Evolutionary conservation across 441 rosid genomes (phyloP).

Genomic region (Pelargonium cotyledonis): DNA sequence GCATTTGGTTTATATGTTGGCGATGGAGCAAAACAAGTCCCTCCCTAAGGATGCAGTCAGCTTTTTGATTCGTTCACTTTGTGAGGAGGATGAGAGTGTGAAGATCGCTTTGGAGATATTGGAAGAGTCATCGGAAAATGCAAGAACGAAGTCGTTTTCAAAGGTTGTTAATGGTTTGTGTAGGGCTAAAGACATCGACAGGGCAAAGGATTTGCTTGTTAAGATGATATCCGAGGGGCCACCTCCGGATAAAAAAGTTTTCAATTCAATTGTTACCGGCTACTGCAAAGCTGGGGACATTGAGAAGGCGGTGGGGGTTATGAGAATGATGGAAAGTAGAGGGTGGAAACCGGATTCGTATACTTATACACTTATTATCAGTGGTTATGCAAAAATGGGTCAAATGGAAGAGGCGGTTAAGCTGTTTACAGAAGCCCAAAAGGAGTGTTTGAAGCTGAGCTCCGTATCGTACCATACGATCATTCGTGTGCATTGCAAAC

Average conservation of each 20-base stretch:
- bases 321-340: conserved; percentile 59
- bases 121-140: conserved; percentile 41
- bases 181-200: conserved; percentile 51
- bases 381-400: too few species aligned
- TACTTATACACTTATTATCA: too few species aligned
- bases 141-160: conserved; percentile 56
- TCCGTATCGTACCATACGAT: too few species aligned
- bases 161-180: conserved; percentile 60
- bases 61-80: conserved; percentile 45
- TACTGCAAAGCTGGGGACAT: conserved; percentile 56
- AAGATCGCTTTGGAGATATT: conserved; percentile 50
- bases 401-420: too few species aligned
- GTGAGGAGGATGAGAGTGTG: conserved; percentile 49
- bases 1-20: conserved; percentile 41
- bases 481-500: too few species aligned
- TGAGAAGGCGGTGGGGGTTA: conserved; percentile 45
- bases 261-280: conserved; percentile 48
- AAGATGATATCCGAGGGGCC: conserved; percentile 76
- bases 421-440: too few species aligned
- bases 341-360: conserved; percentile 60
- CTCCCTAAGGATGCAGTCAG: conserved; percentile 42
- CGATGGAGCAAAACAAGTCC: conserved; percentile 39
- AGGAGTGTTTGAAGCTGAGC: too few species aligned
- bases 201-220: conserved; percentile 45
- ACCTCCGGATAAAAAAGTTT: conserved; percentile 71